Conservation (phyloP, 768 basidiomycete genomes). For the Serendipita vermifera region DNA sequence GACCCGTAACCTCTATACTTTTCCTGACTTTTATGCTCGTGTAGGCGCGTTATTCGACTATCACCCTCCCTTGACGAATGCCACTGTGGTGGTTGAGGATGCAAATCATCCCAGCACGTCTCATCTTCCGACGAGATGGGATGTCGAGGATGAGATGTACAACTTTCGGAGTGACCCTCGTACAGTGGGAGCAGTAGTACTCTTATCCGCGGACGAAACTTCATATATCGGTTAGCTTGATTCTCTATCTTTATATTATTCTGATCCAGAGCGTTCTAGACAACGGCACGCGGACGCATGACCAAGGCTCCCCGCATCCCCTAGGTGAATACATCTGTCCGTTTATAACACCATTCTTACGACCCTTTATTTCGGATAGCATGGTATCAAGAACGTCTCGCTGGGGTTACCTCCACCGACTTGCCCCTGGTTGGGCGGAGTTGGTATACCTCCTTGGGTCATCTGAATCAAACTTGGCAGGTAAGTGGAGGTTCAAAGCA, state of each 20-base stretch:
- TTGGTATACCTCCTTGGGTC: constrained; percentile 75
- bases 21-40: not conserved
- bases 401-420: constrained; percentile 40
- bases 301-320: constrained; percentile 63
- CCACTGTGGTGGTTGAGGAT: constrained; percentile 49
- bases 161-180: constrained; percentile 52
- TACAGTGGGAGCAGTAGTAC: constrained; percentile 42
- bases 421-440: constrained; percentile 46
- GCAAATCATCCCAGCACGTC: constrained; percentile 48
- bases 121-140: constrained; percentile 40
- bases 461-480: constrained; percentile 66
- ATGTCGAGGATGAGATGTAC: constrained; percentile 48
- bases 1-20: constrained; percentile 11
- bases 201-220: constrained; percentile 53
- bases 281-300: not conserved
- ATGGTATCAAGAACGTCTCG: constrained; percentile 62
- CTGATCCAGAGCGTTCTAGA: not conserved
- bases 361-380: constrained; percentile 30
- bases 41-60: constrained; percentile 58
- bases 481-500: constrained; percentile 32
- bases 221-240: constrained; percentile 40
- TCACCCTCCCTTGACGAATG: constrained; percentile 51
- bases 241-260: not conserved
- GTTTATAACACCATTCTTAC: not conserved
- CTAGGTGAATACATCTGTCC: constrained; percentile 36